Evolutionary conservation across 768 basidiomycete species (phyloP), one percentile per base, ranked within the genome.

Genomic region (Hortiboletus campestris): DNA sequence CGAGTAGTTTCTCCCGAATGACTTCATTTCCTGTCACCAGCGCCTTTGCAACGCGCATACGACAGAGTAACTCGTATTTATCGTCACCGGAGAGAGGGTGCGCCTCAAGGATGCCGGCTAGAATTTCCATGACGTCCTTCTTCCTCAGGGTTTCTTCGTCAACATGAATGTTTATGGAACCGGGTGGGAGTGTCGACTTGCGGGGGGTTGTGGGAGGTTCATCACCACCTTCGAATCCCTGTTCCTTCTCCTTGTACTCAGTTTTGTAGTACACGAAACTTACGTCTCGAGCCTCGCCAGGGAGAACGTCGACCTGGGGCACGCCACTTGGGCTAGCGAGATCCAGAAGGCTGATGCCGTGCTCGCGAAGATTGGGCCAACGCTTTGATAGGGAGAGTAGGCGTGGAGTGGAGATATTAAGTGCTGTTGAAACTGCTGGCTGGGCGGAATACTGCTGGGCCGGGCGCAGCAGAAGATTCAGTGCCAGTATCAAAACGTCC

Each of bases 381-480:
- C 89, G 84, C 63, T 88, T 91, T 9, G 89, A 87, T 34, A 98
- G 83, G 20, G 88, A 86, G 57, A 89, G 83, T 13, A 98, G 79
- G 49, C 91, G 88, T 53, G 85, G 81, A 4, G 86, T 89, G 35
- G 87, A 92, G 55, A 90, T 88, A 71, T 81, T 88, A n/a, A 91
- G 80, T 2, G 86, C 85, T 61, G 89, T 84, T 39, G 91, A 88
- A 49, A 95, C 86, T 13, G 91, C 84, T 10, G 89, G 88, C 63
- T 92, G 88, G 14, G 87, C 84, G 9, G 91, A 94, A 70, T 97
- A 98, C 68, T 98, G 95, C 66, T 98, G 95, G 5, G 93, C 87
- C 2, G 96, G 95, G 32, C 97, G 89, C 29, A 98, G 82, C 46
- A 97, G 78, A 44, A 98, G 82, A 62, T 90, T 88, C 56, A 98